A percentile compares a stretch with the other conserved stretches of the same genome.
These are phyloP conservation scores for Paramecium caudatum DNA, from an alignment of 73 alveolate species.

Conservation along the genomic window DNA sequence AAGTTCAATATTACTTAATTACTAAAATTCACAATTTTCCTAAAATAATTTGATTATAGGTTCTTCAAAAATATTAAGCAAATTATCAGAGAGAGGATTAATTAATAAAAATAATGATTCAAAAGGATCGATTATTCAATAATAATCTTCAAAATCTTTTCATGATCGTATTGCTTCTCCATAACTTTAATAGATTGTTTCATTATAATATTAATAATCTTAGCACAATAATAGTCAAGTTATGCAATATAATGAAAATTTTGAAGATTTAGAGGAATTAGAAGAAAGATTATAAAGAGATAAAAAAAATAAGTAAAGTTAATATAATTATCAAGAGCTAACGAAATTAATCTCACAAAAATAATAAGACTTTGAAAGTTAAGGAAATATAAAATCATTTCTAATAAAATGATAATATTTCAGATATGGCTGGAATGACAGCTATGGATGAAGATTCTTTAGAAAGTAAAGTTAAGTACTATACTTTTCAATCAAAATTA, in stretches of 20 bases:
- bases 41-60: conserved; percentile 27
- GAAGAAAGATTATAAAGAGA: conserved; percentile 54
- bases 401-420: background rate
- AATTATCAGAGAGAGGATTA: conserved; percentile 48
- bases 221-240: conserved; percentile 9
- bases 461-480: background rate
- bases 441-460: background rate
- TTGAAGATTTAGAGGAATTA: conserved; percentile 59
- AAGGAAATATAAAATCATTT: conserved; percentile 51
- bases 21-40: conserved; percentile 39
- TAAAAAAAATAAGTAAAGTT: conserved; percentile 14
- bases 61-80: conserved; percentile 49
- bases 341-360: background rate
- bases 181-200: background rate
- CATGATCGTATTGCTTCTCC: background rate
- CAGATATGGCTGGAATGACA: conserved; percentile 30
- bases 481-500: background rate
- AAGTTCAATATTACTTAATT: conserved; percentile 22
- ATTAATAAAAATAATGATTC: background rate
- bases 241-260: conserved; percentile 34
- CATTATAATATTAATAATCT: background rate
- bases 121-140: background rate
- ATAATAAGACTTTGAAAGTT: conserved; percentile 1
- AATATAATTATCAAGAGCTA: background rate
- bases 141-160: conserved; percentile 21